Evolutionary conservation across 352 stramenopile species (phyloP).

Genomic region (Phytophthora chlamydospora): DNA sequence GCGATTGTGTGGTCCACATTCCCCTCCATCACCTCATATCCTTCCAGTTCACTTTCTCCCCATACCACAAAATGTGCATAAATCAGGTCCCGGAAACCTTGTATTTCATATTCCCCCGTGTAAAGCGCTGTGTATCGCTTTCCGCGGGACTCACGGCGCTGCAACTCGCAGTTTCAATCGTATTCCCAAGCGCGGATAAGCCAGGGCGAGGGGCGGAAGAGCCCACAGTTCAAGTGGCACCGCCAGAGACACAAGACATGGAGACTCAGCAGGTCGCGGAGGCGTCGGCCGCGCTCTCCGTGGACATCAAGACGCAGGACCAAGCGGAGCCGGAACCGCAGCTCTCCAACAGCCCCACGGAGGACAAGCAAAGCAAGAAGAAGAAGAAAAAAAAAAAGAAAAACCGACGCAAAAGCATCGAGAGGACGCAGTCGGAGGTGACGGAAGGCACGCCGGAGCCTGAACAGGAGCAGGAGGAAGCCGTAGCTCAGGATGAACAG

Average conservation of each 20-base stretch:
- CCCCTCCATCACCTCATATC: no score
- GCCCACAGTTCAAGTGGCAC: conserved; percentile 16
- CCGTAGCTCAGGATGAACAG: not conserved
- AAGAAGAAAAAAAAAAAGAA: conserved; percentile 47
- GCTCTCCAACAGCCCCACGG: not conserved
- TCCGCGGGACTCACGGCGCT: conserved; percentile 1
- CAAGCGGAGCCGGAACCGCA: conserved; percentile 32
- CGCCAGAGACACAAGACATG: conserved; percentile 4
- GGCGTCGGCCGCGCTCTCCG: not conserved
- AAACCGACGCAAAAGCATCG: conserved; percentile 33
- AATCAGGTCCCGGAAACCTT: no score
- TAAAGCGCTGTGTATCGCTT: not conserved
- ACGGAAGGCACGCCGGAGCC: conserved; percentile 6
- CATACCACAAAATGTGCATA: no score
- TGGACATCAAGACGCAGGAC: conserved; percentile 12
- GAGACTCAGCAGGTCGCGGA: conserved; percentile 12
- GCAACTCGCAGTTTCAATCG: conserved; percentile 15
- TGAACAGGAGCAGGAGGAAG: conserved; percentile 10
- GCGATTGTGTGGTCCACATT: no score
- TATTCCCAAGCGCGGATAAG: conserved; percentile 1
- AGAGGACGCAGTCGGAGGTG: conserved; percentile 26
- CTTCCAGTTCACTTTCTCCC: no score
- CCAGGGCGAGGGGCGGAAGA: conserved; percentile 5
- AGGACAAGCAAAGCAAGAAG: conserved; percentile 14
- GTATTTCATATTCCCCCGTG: no score